Evolutionary conservation across 2,329 filamentous ascomycete genomes (phyloP), one percentile per base, ranked within the genome.

Genomic region (Talaromyces albobiverticillius): DNA sequence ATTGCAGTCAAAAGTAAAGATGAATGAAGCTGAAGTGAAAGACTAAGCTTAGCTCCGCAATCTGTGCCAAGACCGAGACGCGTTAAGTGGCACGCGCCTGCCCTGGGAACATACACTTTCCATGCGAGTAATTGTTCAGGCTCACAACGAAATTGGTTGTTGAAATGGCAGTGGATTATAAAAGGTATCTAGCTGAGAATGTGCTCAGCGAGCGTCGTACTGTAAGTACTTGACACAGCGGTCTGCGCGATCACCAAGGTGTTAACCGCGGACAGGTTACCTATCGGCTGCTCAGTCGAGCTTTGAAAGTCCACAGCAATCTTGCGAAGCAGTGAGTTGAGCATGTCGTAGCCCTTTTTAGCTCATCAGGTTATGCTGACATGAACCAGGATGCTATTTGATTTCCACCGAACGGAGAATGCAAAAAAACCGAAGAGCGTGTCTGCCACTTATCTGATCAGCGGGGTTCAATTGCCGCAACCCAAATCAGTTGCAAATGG

Each of bases 391-490:
- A 95, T 94, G 82, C 83, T 92, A 14, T 95, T 84, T 71, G 89
- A 95, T 29, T 97, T 95, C 62, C 84, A 96, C 69, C 79, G 81
- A 58, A 82, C 79, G 54, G 88, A 95, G 67, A 95, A 91, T 70
- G 79, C 77, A 52, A 89, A 87, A 70, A 87, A 85, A 57, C 80
- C 88, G 0, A 82, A 84, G 20, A 86, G 84, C 23, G 78, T 96
- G n/a, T 84, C 95, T 73, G 94, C 93, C 42, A 96, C 91, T n/a
- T 99, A 96, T 72, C 77, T 96, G 46, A 68, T 99, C 43, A 88
- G 86, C 48, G 94, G 93, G 36, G 82, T 77, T 20, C 87, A 83
- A 64, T 78, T 72, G 51, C 64, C 65, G 5, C 65, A 67, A 16
- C 69, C 72, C 13, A 49, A 61, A 9, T 41, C 64, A 22, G 54